Evolutionary conservation across 495 filamentous ascomycete species (phyloP).

Genomic region (Chaetomium cochliodes): DNA sequence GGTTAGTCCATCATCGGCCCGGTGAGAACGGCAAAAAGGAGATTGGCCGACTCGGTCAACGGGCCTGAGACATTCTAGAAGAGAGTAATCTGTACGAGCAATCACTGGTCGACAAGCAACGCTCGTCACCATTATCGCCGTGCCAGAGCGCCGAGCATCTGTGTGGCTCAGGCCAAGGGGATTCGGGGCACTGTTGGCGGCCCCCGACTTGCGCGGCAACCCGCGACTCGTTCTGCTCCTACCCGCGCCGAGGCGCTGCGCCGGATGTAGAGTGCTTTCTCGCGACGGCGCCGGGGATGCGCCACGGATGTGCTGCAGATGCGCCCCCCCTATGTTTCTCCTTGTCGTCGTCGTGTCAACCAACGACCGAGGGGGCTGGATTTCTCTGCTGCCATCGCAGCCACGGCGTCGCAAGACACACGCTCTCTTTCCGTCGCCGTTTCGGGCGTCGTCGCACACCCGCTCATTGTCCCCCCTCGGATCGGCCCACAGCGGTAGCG

Average conservation of each 20-base stretch:
- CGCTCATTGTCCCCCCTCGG: conserved; percentile 4
- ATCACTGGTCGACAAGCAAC: background rate
- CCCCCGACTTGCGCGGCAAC: background rate
- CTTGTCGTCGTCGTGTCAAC: background rate
- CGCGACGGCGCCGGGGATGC: background rate
- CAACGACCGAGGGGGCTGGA: background rate
- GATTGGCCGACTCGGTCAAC: background rate
- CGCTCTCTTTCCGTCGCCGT: background rate
- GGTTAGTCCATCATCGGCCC: background rate
- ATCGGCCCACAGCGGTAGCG: conserved; percentile 1
- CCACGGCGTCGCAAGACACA: background rate
- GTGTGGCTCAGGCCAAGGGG: background rate
- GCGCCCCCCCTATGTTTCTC: background rate
- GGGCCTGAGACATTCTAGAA: background rate
- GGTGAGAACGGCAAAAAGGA: background rate
- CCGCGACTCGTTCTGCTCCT: background rate
- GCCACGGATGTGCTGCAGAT: background rate
- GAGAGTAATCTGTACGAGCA: background rate
- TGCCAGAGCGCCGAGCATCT: background rate
- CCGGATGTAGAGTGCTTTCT: conserved; percentile 4
- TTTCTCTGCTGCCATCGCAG: background rate
- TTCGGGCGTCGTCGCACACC: background rate
- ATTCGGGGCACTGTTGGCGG: background rate
- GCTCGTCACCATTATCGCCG: background rate
- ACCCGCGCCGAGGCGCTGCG: background rate